Percentiles rank a stretch among this genome's conserved stretches.
Conservation (phyloP, 805 yeast species). For the Saccharomycopsis malanga region DNA sequence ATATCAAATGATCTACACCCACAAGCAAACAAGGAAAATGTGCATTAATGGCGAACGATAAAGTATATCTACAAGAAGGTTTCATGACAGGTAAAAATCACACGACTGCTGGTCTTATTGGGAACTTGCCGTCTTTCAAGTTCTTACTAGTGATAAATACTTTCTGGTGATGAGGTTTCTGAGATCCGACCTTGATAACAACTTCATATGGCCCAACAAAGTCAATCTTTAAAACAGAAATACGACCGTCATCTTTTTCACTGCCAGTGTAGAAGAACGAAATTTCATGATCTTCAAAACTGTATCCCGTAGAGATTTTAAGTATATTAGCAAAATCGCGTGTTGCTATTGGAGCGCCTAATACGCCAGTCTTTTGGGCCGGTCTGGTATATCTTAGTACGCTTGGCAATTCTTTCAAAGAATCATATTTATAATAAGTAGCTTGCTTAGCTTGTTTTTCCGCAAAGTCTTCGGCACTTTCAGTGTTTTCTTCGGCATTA, state of each 20-base stretch:
- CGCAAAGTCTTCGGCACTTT: neutral
- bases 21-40: too few species aligned
- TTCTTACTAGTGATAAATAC: neutral
- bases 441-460: too few species aligned
- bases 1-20: too few species aligned
- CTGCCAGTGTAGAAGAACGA: slow-evolving; percentile 1
- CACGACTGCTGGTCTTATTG: neutral
- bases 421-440: slow-evolving; percentile 7
- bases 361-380: slow-evolving; percentile 8
- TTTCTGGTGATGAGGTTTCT: neutral
- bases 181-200: slow-evolving; percentile 2
- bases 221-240: neutral
- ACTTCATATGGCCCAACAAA: slow-evolving; percentile 12
- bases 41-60: too few species aligned
- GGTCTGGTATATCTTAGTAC: neutral
- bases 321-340: slow-evolving; percentile 8
- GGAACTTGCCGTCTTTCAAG: neutral
- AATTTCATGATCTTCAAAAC: slow-evolving; percentile 2
- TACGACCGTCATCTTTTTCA: neutral
- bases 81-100: too few species aligned
- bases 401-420: slow-evolving; percentile 11
- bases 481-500: neutral
- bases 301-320: slow-evolving; percentile 8
- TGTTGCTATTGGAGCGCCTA: slow-evolving; percentile 9
- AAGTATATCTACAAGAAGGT: too few species aligned